These are phyloP conservation scores for Clarkia xantiana DNA, from an alignment of 345 rosid species.

Conservation along the genomic window DNA sequence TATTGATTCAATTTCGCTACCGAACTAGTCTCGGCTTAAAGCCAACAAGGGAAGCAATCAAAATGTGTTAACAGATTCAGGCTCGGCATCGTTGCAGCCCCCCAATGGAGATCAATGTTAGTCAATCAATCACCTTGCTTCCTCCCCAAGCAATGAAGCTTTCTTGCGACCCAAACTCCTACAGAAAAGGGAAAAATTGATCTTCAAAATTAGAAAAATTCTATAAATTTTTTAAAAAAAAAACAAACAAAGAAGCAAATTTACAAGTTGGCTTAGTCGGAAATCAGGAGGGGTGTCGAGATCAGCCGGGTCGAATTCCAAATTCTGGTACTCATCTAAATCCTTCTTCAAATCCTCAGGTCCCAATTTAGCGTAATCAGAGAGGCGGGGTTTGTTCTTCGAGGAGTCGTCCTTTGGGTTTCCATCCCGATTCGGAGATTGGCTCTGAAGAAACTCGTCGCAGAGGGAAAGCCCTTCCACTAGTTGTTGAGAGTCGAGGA, in stretches of 20 bases:
- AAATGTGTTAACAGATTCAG: too few relatives aligned
- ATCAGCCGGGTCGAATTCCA: conserved; percentile 57
- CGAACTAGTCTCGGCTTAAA: too few relatives aligned
- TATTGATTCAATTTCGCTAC: too few relatives aligned
- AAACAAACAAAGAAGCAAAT: conserved; percentile 7
- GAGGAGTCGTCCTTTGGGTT: conserved; percentile 20
- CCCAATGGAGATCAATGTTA: too few relatives aligned
- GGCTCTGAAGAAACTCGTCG: conserved; percentile 66
- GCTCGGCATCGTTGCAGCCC: too few relatives aligned
- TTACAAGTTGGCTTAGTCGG: conserved; percentile 88
- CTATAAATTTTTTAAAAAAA: neutral
- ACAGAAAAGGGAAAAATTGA: conserved; percentile 9
- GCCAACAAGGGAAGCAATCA: too few relatives aligned
- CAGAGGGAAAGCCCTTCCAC: conserved; percentile 84
- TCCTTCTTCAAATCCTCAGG: conserved; percentile 68
- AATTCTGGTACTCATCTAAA: conserved; percentile 74
- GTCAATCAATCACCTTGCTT: conserved; percentile 27
- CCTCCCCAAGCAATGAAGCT: conserved; percentile 79
- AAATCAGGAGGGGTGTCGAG: conserved; percentile 90
- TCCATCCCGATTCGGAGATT: conserved; percentile 51
- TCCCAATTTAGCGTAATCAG: conserved; percentile 65
- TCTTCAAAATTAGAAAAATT: neutral
- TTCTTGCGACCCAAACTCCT: conserved; percentile 95
- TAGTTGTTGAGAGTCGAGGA: conserved; percentile 79
- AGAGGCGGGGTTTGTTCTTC: conserved; percentile 35